Evolutionary conservation across 306 rosid species (phyloP), one percentile per base, ranked within the genome.

Genomic region (Gastrolobium bilobum): DNA sequence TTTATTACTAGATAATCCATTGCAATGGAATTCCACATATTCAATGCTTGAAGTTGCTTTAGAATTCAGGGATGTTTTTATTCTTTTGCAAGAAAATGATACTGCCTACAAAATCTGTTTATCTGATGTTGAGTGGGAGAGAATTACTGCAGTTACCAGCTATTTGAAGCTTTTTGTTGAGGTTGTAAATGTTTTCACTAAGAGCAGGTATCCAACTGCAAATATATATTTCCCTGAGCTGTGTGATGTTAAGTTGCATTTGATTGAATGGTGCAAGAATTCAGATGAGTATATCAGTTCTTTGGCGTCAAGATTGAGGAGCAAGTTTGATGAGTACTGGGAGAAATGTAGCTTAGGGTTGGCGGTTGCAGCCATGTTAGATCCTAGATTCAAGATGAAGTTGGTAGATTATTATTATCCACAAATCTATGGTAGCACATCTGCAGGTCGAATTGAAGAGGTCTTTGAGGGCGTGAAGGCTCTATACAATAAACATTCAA

Each of bases 361-460:
- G 86, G 98, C 96, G 15, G 98, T 93, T 83, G 93, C 97, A 59
- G 92, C 97, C 66, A 88, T 96, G 91, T 80, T 93, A 83, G 99
- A 96, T 75, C 99, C 99, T 78, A 86, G 96, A 75, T 96, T 88
- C 88, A 96, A 96, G 88, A 90, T 91, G 98, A 96, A 89, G 84
- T 79, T 90, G 87, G 92, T 96, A 0, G 99, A 96, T 67, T 96
- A 91, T 84, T 93, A 88, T 84, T 93, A 96, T 68, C 96, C 96
- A 0, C 93, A 90, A 82, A 90, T 96, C 59, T 96, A 89, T 7
- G 97, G 98, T 4, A 90, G 77, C 74, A 84, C 73, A 2, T 86
- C 93, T 64, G 79, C 84, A 3, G 84, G 81, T 80, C 90, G 89
- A 40, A 90, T 93, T 1, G 87, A 85, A 44, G 94, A 90, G 50